A percentile compares a stretch with the other conserved stretches of the same genome.
phyloP scores from a whole-genome alignment of 768 basidiomycete species.

The Pulveroboletus sp. region DNA sequence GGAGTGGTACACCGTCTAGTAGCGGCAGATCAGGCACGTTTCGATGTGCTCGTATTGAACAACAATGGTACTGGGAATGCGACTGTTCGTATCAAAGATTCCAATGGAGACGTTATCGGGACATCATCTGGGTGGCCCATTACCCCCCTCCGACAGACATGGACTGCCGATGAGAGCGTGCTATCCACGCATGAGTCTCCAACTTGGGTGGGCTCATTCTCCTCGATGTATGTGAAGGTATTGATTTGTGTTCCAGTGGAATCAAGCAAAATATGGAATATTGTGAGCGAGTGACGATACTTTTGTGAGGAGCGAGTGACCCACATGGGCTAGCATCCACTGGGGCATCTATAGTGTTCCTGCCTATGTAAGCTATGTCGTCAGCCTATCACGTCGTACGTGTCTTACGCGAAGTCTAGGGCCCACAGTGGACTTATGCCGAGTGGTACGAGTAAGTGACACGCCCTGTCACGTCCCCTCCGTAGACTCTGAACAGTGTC shows the following conservation, averaged over 20 bases:
- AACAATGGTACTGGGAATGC: constrained; percentile 26
- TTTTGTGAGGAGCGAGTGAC: neutral
- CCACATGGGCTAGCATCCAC: constrained; percentile 36
- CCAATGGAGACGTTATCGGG: constrained; percentile 32
- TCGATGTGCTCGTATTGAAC: constrained; percentile 46
- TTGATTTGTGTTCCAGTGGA: constrained; percentile 35
- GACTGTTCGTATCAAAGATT: constrained; percentile 31
- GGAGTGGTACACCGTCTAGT: constrained; percentile 44
- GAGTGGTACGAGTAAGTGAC: constrained; percentile 55
- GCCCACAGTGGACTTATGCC: constrained; percentile 37
- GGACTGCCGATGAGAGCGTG: constrained; percentile 35
- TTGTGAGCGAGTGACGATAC: constrained; percentile 35
- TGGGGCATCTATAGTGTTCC: constrained; percentile 48
- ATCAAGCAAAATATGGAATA: constrained; percentile 45
- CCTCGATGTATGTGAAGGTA: neutral
- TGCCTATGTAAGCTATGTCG: constrained; percentile 32
- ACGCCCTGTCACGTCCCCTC: too few species aligned
- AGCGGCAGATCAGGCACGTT: constrained; percentile 45
- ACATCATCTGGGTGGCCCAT: constrained; percentile 36
- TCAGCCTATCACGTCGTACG: neutral
- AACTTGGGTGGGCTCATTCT: constrained; percentile 40
- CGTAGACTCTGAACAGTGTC: neutral
- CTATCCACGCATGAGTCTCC: constrained; percentile 48
- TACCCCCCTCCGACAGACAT: constrained; percentile 35
- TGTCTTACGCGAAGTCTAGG: constrained; percentile 26